These are phyloP conservation scores for Fusarium udum DNA, from an alignment of 2,329 filamentous ascomycete genomes.

Conservation along the genomic window DNA sequence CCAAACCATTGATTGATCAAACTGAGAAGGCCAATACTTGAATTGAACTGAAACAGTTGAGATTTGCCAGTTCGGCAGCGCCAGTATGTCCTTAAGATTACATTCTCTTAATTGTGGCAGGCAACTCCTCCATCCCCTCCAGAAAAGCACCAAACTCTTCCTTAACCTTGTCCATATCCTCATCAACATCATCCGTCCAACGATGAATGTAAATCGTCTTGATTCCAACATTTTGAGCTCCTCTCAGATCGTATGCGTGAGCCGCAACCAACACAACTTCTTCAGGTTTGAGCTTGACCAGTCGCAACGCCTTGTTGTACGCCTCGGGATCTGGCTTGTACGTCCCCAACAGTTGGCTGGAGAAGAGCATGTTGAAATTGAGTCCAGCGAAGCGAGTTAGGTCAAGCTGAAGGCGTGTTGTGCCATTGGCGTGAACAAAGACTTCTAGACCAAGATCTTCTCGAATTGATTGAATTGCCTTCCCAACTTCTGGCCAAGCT, in stretches of 20 bases:
- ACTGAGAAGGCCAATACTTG: background rate
- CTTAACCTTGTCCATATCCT: constrained; percentile 41
- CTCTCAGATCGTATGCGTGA: constrained; percentile 63
- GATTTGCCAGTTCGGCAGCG: background rate
- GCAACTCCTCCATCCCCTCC: constrained; percentile 26
- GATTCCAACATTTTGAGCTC: constrained; percentile 58
- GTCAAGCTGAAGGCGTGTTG: constrained; percentile 63
- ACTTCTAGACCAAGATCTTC: constrained; percentile 51
- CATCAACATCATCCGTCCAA: constrained; percentile 62
- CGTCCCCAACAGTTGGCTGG: constrained; percentile 58
- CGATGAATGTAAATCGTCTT: constrained; percentile 62
- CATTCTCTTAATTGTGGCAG: constrained; percentile 11
- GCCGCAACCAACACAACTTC: constrained; percentile 63
- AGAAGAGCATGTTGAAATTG: constrained; percentile 62
- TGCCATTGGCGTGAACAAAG: constrained; percentile 65
- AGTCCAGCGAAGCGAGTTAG: constrained; percentile 58
- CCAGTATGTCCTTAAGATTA: background rate
- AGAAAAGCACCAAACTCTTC: constrained; percentile 30
- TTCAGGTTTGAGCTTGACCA: constrained; percentile 56
- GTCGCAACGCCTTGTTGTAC: constrained; percentile 56
- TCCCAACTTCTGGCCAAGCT: constrained; percentile 61
- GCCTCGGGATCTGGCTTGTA: constrained; percentile 59
- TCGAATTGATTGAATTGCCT: constrained; percentile 52
- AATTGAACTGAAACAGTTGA: background rate
- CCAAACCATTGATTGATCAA: background rate